Percentiles rank a stretch among this genome's conserved stretches.
Evolutionary conservation across 192 early-diverging fungal genomes (phyloP).

Genomic region (Neocallimastix lanati): DNA sequence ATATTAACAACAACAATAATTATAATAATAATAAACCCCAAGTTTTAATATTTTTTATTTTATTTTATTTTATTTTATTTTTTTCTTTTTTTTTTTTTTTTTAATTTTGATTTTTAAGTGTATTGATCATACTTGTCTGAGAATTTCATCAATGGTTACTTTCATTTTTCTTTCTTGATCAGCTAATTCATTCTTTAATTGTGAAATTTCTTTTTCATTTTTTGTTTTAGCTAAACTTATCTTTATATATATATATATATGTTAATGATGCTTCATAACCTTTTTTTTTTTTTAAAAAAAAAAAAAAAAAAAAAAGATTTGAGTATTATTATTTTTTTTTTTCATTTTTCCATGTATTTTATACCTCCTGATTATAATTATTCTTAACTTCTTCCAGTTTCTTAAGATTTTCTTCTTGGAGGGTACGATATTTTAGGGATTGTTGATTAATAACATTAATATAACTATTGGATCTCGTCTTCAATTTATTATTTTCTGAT

Average conservation of each 20-base stretch:
- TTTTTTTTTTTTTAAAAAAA: no score
- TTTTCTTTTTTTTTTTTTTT: no score
- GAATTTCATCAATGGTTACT: neutral
- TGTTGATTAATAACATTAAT: neutral
- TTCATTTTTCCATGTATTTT: no score
- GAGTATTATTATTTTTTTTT: no score
- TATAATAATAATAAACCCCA: no score
- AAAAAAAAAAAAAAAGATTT: no score
- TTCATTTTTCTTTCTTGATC: neutral
- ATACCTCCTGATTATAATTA: neutral
- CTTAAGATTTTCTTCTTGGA: neutral
- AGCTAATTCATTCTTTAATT: neutral
- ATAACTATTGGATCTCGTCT: neutral
- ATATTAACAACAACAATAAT: no score
- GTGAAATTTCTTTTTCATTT: neutral
- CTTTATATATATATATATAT: neutral
- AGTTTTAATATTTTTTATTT: no score
- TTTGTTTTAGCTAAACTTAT: neutral
- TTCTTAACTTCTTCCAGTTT: neutral
- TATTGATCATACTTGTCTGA: neutral
- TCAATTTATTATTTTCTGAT: neutral
- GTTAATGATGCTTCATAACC: no score
- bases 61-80: no score
- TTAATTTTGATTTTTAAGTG: no score
- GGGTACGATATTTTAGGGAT: neutral